Base-by-base conservation (phyloP, 2,329 filamentous ascomycete genomes). In the Sporothrix dimorphospora region DNA sequence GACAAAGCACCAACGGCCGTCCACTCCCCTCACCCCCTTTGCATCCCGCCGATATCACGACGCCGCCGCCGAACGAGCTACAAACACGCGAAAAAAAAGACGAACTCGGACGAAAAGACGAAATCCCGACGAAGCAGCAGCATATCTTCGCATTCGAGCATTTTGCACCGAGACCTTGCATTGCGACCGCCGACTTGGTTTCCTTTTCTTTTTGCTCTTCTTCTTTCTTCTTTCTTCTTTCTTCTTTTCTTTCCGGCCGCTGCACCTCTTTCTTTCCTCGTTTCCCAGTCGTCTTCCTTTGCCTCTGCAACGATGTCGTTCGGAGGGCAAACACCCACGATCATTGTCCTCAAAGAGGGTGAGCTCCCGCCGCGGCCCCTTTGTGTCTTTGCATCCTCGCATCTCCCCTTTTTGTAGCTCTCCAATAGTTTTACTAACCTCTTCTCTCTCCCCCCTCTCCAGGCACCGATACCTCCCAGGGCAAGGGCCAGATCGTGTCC, bases 261-360 rank as follows among this genome's bases (percentile, higher is more conserved):
- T 24, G n/a, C n/a, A n/a, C n/a, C 38, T 42, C 30, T 21, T 34
- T 24, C 45, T 45, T 55, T 38, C 7, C 12, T 21, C 65, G 4
- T 67, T 49, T 11, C 47, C 63, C 47, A n/a, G 38, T 38, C 24
- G 14, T 19, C 59, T 38, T 40, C 4, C 40, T 8, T 47, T 55
- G 47, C 61, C 47, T 49, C 72, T 24, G 65, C 61, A 55, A 86
- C 79, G 77, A 97, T 98, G 94, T 97, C 94, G 82, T 98, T 98
- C 86, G 94, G 94, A 85, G 94, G 94, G 81, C 95, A 98, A 85
- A 96, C 95, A 81, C 95, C 95, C 82, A 98, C 95, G 78, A 98
- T 98, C 82, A 94, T 98, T 83, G 94, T 98, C 86, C 90, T 98
- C 81, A 97, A 96, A 86, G 95, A 98, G 88, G 94, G 94, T 97